Evolutionary conservation across 768 basidiomycete genomes (phyloP), one percentile per base, ranked within the genome.

Genomic region (Termitomyces sp.): DNA sequence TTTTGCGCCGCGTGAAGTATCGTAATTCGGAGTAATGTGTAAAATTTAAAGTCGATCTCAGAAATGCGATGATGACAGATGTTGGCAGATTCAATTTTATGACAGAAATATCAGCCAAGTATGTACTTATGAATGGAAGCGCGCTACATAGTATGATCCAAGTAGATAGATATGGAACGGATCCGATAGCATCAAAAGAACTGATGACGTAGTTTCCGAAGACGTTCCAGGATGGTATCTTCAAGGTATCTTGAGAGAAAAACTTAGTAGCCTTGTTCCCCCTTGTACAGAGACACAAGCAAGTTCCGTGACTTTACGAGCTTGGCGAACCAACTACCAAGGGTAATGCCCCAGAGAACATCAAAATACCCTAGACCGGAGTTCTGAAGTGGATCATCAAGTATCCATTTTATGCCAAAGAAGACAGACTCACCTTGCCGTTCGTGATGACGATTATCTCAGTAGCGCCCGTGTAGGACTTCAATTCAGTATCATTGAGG

Each of bases 361-460:
- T 71, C 68, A 0, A 79, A 60, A 54, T 80, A 83, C 0, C 48
- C 56, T 39, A 74, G 58, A 0, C 81, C 82, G 6, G 72, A 72
- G 12, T 66, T 63, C 82, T 81, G 33, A 13, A 20, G 63, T 23
- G 12, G 38, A 32, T 20, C 22, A 46, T 35, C 58, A 3, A n/a
- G 62, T 36, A n/a, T 20, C 20, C 39, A n/a, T 16, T 31, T 22
- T 5, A 11, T 11, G 5, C 31, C 9, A 15, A 35, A 42, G 16
- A 9, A 41, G 29, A 20, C 2, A 29, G 16, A 25, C 48, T 50
- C 73, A 83, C 84, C 76, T 72, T 81, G 56, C 85, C 85, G 53
- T 81, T 78, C 5, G 82, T 79, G 43, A 86, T 64, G 20, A 79
- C n/a, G 27, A 88, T 85, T 55, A 80, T 56, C 64, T 88, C 87